A percentile compares a stretch with the other conserved stretches of the same genome.
Evolutionary conservation across 805 yeast genomes (phyloP).

Genomic region (Pichia cephalocereana): DNA sequence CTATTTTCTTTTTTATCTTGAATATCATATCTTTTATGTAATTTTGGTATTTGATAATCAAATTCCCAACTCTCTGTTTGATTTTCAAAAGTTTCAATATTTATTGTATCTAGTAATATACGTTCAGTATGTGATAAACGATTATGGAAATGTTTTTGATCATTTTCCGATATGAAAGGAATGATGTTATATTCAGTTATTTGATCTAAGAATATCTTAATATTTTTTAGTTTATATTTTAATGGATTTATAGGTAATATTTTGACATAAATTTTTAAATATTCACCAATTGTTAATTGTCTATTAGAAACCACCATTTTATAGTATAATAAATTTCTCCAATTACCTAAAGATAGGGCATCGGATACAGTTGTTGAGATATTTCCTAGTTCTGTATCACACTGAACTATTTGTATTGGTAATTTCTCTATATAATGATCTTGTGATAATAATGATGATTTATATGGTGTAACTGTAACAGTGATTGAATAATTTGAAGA

Average conservation of each 20-base stretch:
- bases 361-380: conserved; percentile 1
- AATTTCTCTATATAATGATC: not conserved
- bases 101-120: conserved; percentile 9
- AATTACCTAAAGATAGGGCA: conserved; percentile 21
- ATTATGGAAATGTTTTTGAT: not conserved
- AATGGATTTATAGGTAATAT: conserved; percentile 17
- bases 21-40: conserved; percentile 3
- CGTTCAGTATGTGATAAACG: conserved; percentile 11
- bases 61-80: conserved; percentile 4
- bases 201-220: conserved; percentile 20
- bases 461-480: conserved; percentile 7
- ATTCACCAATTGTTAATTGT: conserved; percentile 13
- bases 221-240: conserved; percentile 14
- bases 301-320: conserved; percentile 15
- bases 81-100: conserved; percentile 1
- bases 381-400: conserved; percentile 4
- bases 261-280: conserved; percentile 12
- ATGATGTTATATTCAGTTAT: conserved; percentile 11
- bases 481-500: conserved; percentile 14
- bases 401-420: conserved; percentile 10
- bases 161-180: not conserved
- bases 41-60: conserved; percentile 4
- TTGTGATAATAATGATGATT: conserved; percentile 7
- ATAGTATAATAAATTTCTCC: conserved; percentile 25
- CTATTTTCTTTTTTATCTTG: not conserved